Conservation (phyloP, 805 yeast species). For the Suhomyces canberraensis region DNA sequence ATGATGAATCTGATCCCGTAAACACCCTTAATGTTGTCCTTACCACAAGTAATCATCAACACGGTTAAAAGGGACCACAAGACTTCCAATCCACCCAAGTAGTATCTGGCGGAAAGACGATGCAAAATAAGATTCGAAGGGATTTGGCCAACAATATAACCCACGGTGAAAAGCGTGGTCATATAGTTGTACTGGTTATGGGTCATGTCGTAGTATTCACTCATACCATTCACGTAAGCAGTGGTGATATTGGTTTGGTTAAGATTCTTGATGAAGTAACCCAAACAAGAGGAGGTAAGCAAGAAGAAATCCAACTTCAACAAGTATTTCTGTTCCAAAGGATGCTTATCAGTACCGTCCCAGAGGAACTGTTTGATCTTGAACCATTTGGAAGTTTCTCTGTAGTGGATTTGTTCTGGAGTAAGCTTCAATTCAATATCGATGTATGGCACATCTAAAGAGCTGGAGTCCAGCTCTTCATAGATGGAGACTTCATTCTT, state of each 20-base stretch:
- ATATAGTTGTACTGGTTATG: slow-evolving; percentile 45
- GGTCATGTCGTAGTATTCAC: slow-evolving; percentile 39
- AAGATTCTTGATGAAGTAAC: slow-evolving; percentile 46
- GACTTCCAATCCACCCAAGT: slow-evolving; percentile 42
- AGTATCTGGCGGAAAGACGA: slow-evolving; percentile 40
- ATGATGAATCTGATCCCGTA: slow-evolving; percentile 35
- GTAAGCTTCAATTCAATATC: slow-evolving; percentile 19
- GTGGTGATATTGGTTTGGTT: slow-evolving; percentile 42
- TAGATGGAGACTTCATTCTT: neutral
- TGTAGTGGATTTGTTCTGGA: slow-evolving; percentile 17
- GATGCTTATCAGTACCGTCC: slow-evolving; percentile 39
- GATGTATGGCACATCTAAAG: slow-evolving; percentile 14
- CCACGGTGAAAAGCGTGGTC: slow-evolving; percentile 46
- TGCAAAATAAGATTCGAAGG: slow-evolving; percentile 47
- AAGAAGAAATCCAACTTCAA: slow-evolving; percentile 32
- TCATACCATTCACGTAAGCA: slow-evolving; percentile 50
- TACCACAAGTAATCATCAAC: slow-evolving; percentile 30
- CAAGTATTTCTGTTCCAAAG: slow-evolving; percentile 32
- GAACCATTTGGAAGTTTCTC: slow-evolving; percentile 20
- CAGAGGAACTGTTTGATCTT: slow-evolving; percentile 27
- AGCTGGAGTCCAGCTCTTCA: slow-evolving; percentile 1
- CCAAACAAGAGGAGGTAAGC: slow-evolving; percentile 44
- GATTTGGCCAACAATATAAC: slow-evolving; percentile 51
- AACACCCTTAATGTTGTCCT: slow-evolving; percentile 20
- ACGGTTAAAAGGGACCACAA: slow-evolving; percentile 44